Percentiles rank a stretch among this genome's conserved stretches.
Evolutionary conservation across 2,329 filamentous ascomycete genomes (phyloP).

Genomic region (Knoxdaviesia proteae): DNA sequence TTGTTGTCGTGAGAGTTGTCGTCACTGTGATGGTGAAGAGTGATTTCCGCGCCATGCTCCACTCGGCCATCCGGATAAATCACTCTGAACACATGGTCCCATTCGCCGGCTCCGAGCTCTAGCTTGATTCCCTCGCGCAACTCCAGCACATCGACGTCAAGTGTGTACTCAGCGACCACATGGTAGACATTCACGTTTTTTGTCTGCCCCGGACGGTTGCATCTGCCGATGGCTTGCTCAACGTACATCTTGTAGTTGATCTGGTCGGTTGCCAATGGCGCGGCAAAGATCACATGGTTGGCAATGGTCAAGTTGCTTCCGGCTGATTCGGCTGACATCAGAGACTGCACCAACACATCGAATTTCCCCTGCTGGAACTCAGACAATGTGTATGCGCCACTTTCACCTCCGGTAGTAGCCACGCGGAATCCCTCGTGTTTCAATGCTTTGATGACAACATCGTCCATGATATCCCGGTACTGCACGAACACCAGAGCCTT

Average conservation of each 20-base stretch:
- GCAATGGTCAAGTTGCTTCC: slow-evolving; percentile 20
- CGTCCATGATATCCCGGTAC: slow-evolving; percentile 10
- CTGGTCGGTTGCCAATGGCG: slow-evolving; percentile 12
- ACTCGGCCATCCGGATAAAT: too few species aligned
- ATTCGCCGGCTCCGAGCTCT: not conserved
- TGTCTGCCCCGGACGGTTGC: slow-evolving; percentile 17
- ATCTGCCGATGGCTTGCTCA: slow-evolving; percentile 18
- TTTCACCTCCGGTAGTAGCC: too few species aligned
- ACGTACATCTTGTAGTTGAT: slow-evolving; percentile 15
- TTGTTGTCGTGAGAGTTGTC: too few species aligned
- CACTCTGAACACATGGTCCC: too few species aligned
- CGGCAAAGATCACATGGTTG: slow-evolving; percentile 20
- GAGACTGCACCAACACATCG: slow-evolving; percentile 15
- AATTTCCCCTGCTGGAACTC: slow-evolving; percentile 2
- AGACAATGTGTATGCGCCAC: not conserved
- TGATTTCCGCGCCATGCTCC: too few species aligned
- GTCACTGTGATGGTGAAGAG: too few species aligned
- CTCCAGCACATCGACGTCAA: slow-evolving; percentile 19
- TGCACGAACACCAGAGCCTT: slow-evolving; percentile 18
- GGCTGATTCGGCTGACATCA: slow-evolving; percentile 17
- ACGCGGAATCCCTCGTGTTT: too few species aligned
- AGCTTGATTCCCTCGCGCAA: slow-evolving; percentile 6
- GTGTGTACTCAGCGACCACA: slow-evolving; percentile 15
- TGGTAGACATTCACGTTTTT: slow-evolving; percentile 18
- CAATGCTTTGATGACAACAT: slow-evolving; percentile 2